Base-by-base conservation (phyloP, 1,284 basidiomycete species). In the Cryptococcus sp. region DNA sequence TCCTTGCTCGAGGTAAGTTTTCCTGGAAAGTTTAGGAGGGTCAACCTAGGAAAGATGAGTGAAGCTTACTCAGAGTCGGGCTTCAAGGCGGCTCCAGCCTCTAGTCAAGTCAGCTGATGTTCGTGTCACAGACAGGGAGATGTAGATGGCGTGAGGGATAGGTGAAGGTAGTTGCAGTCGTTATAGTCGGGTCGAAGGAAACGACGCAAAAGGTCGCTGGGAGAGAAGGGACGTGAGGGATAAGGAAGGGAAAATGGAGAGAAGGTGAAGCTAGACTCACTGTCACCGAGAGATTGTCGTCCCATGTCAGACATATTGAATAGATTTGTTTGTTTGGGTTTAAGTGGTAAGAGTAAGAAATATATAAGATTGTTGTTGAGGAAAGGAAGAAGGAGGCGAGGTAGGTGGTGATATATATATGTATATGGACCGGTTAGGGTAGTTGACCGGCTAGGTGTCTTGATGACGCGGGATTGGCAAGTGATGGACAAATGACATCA, bases 31-130 rank as follows among this genome's bases (percentile, higher is more conserved):
- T n/a, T n/a, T n/a, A n/a, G n/a, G n/a, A n/a, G n/a, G n/a, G n/a
- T n/a, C n/a, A n/a, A n/a, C n/a, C n/a, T n/a, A n/a, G n/a, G n/a
- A n/a, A n/a, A n/a, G n/a, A n/a, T n/a, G n/a, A n/a, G n/a, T n/a
- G n/a, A n/a, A n/a, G n/a, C n/a, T n/a, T n/a, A n/a, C 57, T 71
- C 57, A 23, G 59, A 63, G 57, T 71, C 67, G 50, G 69, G 69
- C 60, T 71, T 69, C 39, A 68, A 28, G 53, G 67, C 64, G 51
- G 67, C 61, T 23, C 54, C 61, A 45, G 67, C 67, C 67, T 71
- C 59, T 60, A 14, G 32, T 16, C 18, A 41, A 40, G 44, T 23
- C 28, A 28, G 28, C 28, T 5, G 11, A 28, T 28, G 28, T 28
- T 11, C 28, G 4, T 11, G 28, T 28, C 5, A 28, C 11, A n/a